Conservation (phyloP, 495 filamentous ascomycete genomes). For the Penicillium coffeae region DNA sequence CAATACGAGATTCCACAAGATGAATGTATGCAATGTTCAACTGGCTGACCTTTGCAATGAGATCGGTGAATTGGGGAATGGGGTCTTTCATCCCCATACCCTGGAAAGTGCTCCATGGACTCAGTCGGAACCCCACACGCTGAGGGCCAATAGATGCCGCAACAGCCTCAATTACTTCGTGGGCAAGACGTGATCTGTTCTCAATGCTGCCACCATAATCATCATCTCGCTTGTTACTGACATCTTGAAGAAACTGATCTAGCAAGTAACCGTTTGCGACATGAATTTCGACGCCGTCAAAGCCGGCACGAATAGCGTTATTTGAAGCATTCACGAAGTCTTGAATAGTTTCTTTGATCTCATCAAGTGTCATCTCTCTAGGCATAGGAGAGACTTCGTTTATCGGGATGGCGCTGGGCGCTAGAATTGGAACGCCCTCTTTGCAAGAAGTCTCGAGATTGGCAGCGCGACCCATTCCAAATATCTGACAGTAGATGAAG, state of each 20-base stretch:
- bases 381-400: slow-evolving; percentile 37
- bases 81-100: slow-evolving; percentile 65
- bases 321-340: slow-evolving; percentile 59
- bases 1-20: slow-evolving; percentile 52
- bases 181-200: slow-evolving; percentile 60
- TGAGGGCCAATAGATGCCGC: slow-evolving; percentile 61
- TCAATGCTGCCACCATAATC: slow-evolving; percentile 68
- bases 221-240: slow-evolving; percentile 60
- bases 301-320: slow-evolving; percentile 65
- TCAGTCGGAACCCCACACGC: slow-evolving; percentile 58
- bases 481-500: slow-evolving; percentile 65
- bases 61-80: slow-evolving; percentile 57
- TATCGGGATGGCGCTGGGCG: slow-evolving; percentile 45
- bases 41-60: slow-evolving; percentile 49
- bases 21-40: slow-evolving; percentile 65
- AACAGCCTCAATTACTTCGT: slow-evolving; percentile 64
- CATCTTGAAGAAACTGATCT: slow-evolving; percentile 69
- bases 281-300: slow-evolving; percentile 75
- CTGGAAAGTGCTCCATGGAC: slow-evolving; percentile 63
- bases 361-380: slow-evolving; percentile 46
- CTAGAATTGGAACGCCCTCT: slow-evolving; percentile 36
- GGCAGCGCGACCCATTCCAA: slow-evolving; percentile 61
- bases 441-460: slow-evolving; percentile 26
- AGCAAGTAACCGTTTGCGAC: slow-evolving; percentile 71
- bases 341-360: slow-evolving; percentile 54